These are phyloP conservation scores for Clonostachys chloroleuca DNA, from an alignment of 2,329 filamentous ascomycete species.

Conservation along the genomic window DNA sequence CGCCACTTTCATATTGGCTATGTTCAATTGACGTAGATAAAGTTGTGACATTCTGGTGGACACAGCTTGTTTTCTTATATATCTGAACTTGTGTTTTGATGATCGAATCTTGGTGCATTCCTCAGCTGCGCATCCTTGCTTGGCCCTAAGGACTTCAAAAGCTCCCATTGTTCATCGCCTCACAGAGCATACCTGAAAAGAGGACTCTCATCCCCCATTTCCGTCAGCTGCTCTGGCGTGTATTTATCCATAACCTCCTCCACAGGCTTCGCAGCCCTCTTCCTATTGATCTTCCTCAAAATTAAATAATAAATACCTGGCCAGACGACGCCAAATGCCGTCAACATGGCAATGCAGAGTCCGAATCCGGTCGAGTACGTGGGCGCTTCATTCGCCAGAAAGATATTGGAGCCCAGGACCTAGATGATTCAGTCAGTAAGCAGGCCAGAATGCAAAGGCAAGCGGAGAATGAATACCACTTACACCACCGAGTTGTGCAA, in stretches of 20 bases:
- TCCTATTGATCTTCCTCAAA: background rate
- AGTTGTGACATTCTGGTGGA: no score
- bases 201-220: constrained; percentile 1
- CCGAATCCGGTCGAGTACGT: background rate
- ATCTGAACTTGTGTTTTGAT: no score
- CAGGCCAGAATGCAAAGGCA: background rate
- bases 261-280: background rate
- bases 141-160: no score
- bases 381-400: background rate
- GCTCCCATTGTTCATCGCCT: background rate
- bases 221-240: background rate
- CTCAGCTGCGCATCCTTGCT: no score
- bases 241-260: background rate
- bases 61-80: no score
- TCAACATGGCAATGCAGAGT: background rate
- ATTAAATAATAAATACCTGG: background rate
- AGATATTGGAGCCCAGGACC: constrained; percentile 1
- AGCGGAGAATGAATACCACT: background rate
- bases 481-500: background rate
- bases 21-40: no score
- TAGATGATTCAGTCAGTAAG: background rate
- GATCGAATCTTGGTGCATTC: no score
- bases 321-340: background rate
- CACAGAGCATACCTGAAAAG: background rate
- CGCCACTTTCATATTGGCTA: no score